These are phyloP conservation scores for Dovyalis caffra DNA, from an alignment of 345 rosid species.

Conservation along the genomic window DNA sequence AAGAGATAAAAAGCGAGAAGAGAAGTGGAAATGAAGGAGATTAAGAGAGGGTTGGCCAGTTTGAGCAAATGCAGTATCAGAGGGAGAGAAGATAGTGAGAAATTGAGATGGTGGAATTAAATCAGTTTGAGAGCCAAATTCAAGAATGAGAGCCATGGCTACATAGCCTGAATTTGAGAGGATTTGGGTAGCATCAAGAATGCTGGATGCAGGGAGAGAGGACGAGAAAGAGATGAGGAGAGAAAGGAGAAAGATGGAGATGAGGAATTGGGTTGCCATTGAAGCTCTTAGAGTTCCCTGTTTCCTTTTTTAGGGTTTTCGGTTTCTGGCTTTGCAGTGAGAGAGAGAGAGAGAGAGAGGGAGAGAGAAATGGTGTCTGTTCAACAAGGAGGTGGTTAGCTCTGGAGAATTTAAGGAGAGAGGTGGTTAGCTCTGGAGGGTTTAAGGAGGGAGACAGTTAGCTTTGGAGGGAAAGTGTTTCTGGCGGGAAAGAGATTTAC, in stretches of 20 bases:
- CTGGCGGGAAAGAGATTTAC: neutral
- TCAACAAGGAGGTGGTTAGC: no score
- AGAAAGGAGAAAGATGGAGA: conserved; percentile 8
- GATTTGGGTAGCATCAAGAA: conserved; percentile 16
- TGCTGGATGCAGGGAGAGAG: conserved; percentile 13
- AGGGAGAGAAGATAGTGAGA: conserved; percentile 42
- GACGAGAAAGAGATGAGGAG: conserved; percentile 5
- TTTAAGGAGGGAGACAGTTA: neutral
- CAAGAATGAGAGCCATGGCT: conserved; percentile 37
- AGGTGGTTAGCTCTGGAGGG: neutral
- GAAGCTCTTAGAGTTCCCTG: neutral
- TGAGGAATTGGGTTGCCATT: conserved; percentile 28
- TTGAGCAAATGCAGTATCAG: conserved; percentile 28
- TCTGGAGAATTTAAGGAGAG: neutral
- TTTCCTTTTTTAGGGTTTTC: neutral
- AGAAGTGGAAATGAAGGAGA: conserved; percentile 38
- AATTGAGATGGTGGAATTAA: neutral
- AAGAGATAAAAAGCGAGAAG: conserved; percentile 20
- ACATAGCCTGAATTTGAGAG: conserved; percentile 28
- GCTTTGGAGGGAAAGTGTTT: neutral
- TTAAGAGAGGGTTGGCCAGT: conserved; percentile 40
- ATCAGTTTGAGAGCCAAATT: conserved; percentile 18
- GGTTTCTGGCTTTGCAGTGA: neutral
- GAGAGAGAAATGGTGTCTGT: no score
- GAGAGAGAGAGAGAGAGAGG: no score